Conservation (phyloP, 148 eudicot species). For the Fagopyrum tataricum region DNA sequence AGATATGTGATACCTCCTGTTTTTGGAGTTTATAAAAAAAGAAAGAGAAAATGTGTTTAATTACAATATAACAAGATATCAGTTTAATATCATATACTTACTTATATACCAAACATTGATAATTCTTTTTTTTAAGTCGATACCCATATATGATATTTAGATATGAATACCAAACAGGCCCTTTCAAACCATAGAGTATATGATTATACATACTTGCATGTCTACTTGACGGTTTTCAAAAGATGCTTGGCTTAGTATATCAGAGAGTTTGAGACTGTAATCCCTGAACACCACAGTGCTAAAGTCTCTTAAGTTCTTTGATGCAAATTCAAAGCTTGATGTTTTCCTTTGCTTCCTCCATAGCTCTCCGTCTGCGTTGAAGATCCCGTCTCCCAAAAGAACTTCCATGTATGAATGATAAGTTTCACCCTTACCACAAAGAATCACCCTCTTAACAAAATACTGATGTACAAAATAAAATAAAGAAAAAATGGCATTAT, state of each 20-base stretch:
- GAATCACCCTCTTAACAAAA: too few species aligned
- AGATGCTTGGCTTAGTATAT: constrained; percentile 49
- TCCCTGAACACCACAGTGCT: constrained; percentile 93
- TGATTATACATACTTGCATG: constrained; percentile 66
- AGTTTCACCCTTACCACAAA: constrained; percentile 63
- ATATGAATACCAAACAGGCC: too few species aligned
- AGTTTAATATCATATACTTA: too few species aligned
- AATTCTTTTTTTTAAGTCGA: too few species aligned
- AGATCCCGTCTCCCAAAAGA: constrained; percentile 79
- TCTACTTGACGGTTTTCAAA: constrained; percentile 43
- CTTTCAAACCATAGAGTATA: too few species aligned
- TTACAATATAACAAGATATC: too few species aligned
- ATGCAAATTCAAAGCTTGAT: constrained; percentile 97
- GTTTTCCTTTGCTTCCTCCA: constrained; percentile 98
- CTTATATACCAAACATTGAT: too few species aligned
- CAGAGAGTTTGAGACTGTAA: constrained; percentile 69
- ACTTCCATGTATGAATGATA: constrained; percentile 99
- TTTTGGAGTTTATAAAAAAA: too few species aligned
- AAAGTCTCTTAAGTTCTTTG: constrained; percentile 87
- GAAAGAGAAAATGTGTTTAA: too few species aligned
- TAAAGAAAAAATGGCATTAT: not conserved
- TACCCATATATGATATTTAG: too few species aligned
- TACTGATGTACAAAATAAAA: too few species aligned
- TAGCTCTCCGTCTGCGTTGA: constrained; percentile 87
- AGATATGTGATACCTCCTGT: too few species aligned